Evolutionary conservation across 257 asterid genomes (phyloP), one percentile per base, ranked within the genome.

Genomic region (Gardenia jasminoides): DNA sequence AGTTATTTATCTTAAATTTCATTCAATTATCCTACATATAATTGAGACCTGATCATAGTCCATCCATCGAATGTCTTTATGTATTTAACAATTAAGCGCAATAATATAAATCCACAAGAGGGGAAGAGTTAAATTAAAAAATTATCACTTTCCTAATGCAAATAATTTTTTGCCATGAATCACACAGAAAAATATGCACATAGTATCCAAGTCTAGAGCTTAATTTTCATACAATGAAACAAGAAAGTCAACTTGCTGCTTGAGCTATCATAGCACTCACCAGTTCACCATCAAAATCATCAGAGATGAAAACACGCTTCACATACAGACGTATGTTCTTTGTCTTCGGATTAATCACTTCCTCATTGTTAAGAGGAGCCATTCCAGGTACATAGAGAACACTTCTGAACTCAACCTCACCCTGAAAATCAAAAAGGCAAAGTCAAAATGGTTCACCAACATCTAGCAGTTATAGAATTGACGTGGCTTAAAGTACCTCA

Each of bases 371-470:
- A 74, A 96, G 93, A 78, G 99, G 99, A 52, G 98, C 97, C 98
- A 96, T 96, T 62, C 99, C 99, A 85, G 98, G 99, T 76, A 93
- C 89, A 64, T 93, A 96, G 28, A 93, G 90, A 66, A 96, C 93
- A 84, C 99, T 91, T 87, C 99, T 91, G 77, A 96, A 96, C 86
- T 96, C 99, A 83, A 96, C 98, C 90, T 96, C 99, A 75, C 99
- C 99, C 99, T 96, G 87, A 86, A 85, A 11, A 82, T 58, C 65
- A 81, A 80, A 67, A 86, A 64, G 52, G 70, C 44, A 66, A 47
- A 46, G 78, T 41, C 44, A 68, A 65, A 62, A 52, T 24, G 69
- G 50, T 46, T 67, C 66, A 76, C 17, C 54, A 70, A 43, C 50
- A 80, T 74, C 75, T n/a, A 64, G 36, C 52, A 68, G 33, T 66